These are phyloP conservation scores for Exsudoporus frostii DNA, from an alignment of 768 basidiomycete species.

Conservation along the genomic window DNA sequence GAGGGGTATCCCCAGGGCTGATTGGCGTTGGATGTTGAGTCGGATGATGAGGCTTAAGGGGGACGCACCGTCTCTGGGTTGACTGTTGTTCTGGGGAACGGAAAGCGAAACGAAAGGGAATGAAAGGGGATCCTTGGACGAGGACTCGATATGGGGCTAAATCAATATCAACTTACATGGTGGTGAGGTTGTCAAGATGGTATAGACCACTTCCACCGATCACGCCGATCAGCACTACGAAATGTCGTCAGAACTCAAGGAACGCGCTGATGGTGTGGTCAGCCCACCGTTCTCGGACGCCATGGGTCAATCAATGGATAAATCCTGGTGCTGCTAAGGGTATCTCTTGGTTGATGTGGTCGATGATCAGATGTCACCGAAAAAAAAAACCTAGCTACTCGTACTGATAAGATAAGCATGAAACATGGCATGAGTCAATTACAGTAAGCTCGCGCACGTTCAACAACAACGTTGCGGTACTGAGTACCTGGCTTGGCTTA, in stretches of 20 bases:
- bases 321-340: background rate
- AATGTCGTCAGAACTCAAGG: background rate
- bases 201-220: constrained; percentile 94
- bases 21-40: background rate
- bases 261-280: background rate
- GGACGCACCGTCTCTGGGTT: constrained; percentile 75
- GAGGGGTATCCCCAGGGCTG: constrained; percentile 94
- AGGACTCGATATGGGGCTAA: background rate
- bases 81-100: constrained; percentile 60
- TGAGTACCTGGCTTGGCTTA: too few relatives aligned
- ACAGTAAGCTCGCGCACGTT: background rate
- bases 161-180: constrained; percentile 58
- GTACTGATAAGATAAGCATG: constrained; percentile 1
- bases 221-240: constrained; percentile 74
- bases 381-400: background rate
- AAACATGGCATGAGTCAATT: background rate
- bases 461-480: background rate
- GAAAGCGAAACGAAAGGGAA: background rate
- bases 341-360: background rate
- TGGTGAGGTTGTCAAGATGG: constrained; percentile 86
- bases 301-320: constrained; percentile 2
- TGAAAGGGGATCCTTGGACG: background rate
- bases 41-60: background rate
- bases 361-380: background rate
- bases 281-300: constrained; percentile 17